These are phyloP conservation scores for Pycnococcus provasolii DNA, from an alignment of 139 green algal genomes.

Conservation along the genomic window DNA sequence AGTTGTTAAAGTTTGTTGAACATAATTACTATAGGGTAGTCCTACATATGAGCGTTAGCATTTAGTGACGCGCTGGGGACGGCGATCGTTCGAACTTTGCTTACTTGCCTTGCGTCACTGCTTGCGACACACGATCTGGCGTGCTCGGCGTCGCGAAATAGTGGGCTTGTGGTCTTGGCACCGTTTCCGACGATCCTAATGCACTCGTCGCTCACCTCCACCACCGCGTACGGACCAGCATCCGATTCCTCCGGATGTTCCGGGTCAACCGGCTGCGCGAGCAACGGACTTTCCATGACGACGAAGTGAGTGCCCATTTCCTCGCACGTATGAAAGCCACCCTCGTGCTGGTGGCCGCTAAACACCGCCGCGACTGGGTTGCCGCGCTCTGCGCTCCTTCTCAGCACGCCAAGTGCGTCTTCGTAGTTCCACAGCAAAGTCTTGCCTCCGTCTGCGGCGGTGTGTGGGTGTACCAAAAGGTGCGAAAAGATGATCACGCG, in stretches of 20 bases:
- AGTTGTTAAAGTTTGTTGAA: too few species aligned
- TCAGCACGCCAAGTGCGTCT: neutral
- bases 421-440: slow-evolving; percentile 21
- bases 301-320: slow-evolving; percentile 4
- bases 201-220: neutral
- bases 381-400: neutral
- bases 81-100: too few species aligned
- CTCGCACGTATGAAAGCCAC: neutral
- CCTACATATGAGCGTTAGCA: too few species aligned
- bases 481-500: slow-evolving; percentile 13
- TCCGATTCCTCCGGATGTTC: neutral
- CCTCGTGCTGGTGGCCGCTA: slow-evolving; percentile 21
- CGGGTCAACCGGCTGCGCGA: neutral
- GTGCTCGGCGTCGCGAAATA: too few species aligned
- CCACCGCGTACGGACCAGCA: slow-evolving; percentile 2
- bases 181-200: slow-evolving; percentile 12
- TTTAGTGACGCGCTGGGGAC: too few species aligned
- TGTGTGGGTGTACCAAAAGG: slow-evolving; percentile 9
- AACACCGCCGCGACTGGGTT: slow-evolving; percentile 9
- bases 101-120: too few species aligned
- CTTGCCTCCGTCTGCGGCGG: neutral
- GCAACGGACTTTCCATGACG: slow-evolving; percentile 13
- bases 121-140: too few species aligned
- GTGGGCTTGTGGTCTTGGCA: too few species aligned
- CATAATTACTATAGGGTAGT: too few species aligned